phyloP scores from a whole-genome alignment of 352 stramenopile species.

The Phytophthora tubulina region DNA sequence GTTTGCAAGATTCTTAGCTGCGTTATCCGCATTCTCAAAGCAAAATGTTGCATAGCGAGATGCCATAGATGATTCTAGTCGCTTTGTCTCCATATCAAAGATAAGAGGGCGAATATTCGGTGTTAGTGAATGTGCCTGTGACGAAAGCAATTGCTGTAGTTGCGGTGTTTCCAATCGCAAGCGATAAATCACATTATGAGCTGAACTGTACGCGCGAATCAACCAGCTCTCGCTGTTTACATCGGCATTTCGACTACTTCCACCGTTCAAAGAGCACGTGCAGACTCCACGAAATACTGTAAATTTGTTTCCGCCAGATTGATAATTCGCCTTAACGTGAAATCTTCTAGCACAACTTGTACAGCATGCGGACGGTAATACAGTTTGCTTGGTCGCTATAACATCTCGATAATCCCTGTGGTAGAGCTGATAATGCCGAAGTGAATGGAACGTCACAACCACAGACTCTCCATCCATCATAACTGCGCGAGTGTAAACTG shows the following conservation, averaged over 20 bases:
- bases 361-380: constrained; percentile 48
- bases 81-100: constrained; percentile 28
- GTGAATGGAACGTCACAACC: constrained; percentile 67
- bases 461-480: constrained; percentile 69
- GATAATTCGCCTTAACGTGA: constrained; percentile 48
- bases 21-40: constrained; percentile 25
- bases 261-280: constrained; percentile 53
- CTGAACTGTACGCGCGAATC: constrained; percentile 74
- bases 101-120: constrained; percentile 24
- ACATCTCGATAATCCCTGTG: neutral
- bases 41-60: constrained; percentile 39
- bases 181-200: constrained; percentile 62
- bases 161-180: constrained; percentile 55
- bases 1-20: constrained; percentile 41
- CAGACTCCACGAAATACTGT: constrained; percentile 50
- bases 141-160: constrained; percentile 54
- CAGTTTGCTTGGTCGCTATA: neutral
- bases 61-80: constrained; percentile 19
- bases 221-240: constrained; percentile 51
- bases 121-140: neutral
- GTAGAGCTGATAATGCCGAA: constrained; percentile 35
- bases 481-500: constrained; percentile 54
- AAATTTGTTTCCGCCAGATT: constrained; percentile 36
- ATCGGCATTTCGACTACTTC: constrained; percentile 11
- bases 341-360: constrained; percentile 60